These are phyloP conservation scores for Scutellaria minor DNA, from an alignment of 257 asterid species.

Conservation along the genomic window DNA sequence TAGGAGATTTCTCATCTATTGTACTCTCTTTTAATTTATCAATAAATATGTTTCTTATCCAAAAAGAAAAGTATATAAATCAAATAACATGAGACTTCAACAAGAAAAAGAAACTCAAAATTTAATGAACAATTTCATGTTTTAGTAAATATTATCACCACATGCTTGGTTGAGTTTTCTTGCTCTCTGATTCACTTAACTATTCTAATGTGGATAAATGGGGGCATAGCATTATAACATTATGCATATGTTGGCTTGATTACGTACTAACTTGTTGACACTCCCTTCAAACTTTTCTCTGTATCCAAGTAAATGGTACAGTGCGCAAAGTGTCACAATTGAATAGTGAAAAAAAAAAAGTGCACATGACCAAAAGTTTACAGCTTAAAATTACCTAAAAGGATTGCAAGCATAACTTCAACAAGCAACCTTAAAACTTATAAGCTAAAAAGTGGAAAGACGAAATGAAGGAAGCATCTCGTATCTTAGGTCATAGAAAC, in stretches of 20 bases:
- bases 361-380: background rate
- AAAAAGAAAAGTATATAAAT: too few relatives aligned
- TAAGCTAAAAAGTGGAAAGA: conserved; percentile 12
- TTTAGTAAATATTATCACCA: background rate
- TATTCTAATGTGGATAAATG: background rate
- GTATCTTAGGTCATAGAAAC: background rate
- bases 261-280: too few relatives aligned
- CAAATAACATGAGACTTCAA: conserved; percentile 16
- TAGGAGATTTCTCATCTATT: too few relatives aligned
- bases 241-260: conserved; percentile 8
- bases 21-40: too few relatives aligned
- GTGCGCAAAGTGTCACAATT: too few relatives aligned
- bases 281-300: too few relatives aligned
- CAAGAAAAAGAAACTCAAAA: conserved; percentile 22
- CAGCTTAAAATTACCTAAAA: conserved; percentile 12
- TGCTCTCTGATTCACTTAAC: background rate
- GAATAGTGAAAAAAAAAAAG: too few relatives aligned
- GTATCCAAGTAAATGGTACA: too few relatives aligned
- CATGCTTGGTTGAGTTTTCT: background rate
- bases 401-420: background rate
- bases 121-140: background rate
- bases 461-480: conserved; percentile 15
- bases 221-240: background rate
- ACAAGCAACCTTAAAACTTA: conserved; percentile 1
- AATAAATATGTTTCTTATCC: too few relatives aligned